phyloP scores from a whole-genome alignment of 768 basidiomycete genomes.

The Pleurotus sapidus region DNA sequence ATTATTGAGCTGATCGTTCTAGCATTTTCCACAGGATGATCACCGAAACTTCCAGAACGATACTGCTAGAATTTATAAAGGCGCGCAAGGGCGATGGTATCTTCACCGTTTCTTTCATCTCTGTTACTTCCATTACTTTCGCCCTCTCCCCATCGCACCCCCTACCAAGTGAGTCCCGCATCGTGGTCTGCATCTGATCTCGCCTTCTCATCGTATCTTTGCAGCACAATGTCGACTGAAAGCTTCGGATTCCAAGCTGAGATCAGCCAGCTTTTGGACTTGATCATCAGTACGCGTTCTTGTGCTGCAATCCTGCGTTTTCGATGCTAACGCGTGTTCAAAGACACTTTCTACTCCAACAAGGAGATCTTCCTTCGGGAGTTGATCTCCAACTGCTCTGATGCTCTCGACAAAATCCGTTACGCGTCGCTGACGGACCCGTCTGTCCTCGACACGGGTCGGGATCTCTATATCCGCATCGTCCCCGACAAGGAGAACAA shows the following conservation, averaged over 20 bases:
- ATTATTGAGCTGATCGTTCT: conserved; percentile 8
- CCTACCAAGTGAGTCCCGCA: conserved; percentile 10
- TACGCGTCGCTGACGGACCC: conserved; percentile 96
- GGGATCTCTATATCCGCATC: conserved; percentile 94
- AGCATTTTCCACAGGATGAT: conserved; percentile 1
- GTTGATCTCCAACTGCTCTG: conserved; percentile 94
- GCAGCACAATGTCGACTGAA: conserved; percentile 66
- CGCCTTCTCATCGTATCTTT: conserved; percentile 3
- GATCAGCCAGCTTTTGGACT: conserved; percentile 97
- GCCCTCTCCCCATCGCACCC: conserved; percentile 19
- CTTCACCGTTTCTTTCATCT: conserved; percentile 16
- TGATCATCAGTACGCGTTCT: conserved; percentile 86
- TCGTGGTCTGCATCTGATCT: neutral
- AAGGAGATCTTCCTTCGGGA: conserved; percentile 99
- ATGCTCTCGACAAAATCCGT: conserved; percentile 99
- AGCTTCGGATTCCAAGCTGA: conserved; percentile 98
- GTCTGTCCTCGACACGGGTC: conserved; percentile 81
- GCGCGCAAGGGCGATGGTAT: conserved; percentile 8
- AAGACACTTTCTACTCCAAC: conserved; percentile 99
- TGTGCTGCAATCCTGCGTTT: neutral
- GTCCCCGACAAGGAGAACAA: conserved; percentile 96
- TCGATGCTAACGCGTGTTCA: conserved; percentile 5
- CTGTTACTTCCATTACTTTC: conserved; percentile 17
- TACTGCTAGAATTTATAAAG: conserved; percentile 36
- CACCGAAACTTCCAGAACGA: conserved; percentile 39